Evolutionary conservation across 1,284 basidiomycete species (phyloP).

Genomic region (Trametes hirsuta): DNA sequence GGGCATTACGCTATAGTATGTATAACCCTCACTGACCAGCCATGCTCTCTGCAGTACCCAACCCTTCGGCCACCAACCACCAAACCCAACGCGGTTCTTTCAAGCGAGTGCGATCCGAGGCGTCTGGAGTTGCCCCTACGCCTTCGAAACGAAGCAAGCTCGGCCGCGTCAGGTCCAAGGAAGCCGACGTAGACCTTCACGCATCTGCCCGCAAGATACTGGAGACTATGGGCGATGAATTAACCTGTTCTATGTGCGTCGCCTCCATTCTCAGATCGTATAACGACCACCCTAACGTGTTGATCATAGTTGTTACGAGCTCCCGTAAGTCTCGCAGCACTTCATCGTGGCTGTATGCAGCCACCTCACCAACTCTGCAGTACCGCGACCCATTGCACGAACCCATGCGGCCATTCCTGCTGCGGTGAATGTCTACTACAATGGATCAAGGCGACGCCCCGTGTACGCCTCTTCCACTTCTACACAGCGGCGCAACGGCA

Average conservation of each 20-base stretch:
- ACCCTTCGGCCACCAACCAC: too few species aligned
- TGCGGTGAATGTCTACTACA: constrained; percentile 37
- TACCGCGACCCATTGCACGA: constrained; percentile 32
- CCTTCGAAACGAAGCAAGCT: constrained; percentile 8
- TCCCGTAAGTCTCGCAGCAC: constrained; percentile 32
- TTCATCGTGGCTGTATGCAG: too few species aligned
- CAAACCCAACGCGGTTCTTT: not conserved
- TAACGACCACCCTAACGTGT: not conserved
- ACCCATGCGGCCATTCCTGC: constrained; percentile 40
- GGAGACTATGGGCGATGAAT: constrained; percentile 33
- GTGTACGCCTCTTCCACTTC: constrained; percentile 2
- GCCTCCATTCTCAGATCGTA: not conserved
- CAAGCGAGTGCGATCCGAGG: constrained; percentile 14
- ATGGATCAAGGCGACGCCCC: constrained; percentile 35
- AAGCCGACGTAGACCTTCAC: constrained; percentile 17
- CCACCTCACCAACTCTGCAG: constrained; percentile 19
- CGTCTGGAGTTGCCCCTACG: not conserved
- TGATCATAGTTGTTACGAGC: constrained; percentile 35
- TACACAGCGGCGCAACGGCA: not conserved
- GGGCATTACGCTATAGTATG: not conserved
- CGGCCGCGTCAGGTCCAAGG: constrained; percentile 22
- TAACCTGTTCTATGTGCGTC: constrained; percentile 40
- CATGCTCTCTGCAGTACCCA: too few species aligned
- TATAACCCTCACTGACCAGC: not conserved
- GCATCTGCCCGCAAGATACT: constrained; percentile 27